A percentile compares a stretch with the other conserved stretches of the same genome.
phyloP scores from a whole-genome alignment of 2,329 filamentous ascomycete species.

The Periconia sp. region DNA sequence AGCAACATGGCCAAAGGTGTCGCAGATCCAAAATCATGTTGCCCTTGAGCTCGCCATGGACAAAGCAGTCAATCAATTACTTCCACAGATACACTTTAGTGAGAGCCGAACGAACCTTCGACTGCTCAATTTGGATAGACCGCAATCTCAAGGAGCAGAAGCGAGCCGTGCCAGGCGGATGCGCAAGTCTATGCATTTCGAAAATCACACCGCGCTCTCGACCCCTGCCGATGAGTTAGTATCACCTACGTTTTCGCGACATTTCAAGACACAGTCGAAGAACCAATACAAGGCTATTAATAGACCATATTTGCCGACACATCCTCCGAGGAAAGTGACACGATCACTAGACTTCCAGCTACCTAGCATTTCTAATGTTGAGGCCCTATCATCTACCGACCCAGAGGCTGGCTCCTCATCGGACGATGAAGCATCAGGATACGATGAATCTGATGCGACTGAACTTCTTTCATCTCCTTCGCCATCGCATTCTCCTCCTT shows the following conservation, averaged over 20 bases:
- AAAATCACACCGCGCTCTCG: conserved; percentile 22
- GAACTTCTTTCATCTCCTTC: conserved; percentile 40
- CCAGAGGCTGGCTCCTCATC: conserved; percentile 33
- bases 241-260: conserved; percentile 24
- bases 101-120: conserved; percentile 61
- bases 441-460: conserved; percentile 40
- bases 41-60: conserved; percentile 88
- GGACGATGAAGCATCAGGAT: conserved; percentile 38
- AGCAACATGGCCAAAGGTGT: conserved; percentile 90
- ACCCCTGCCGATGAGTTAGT: conserved; percentile 24
- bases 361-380: conserved; percentile 12
- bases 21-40: conserved; percentile 83
- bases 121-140: conserved; percentile 29
- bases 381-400: conserved; percentile 37
- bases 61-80: conserved; percentile 71
- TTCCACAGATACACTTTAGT: conserved; percentile 72
- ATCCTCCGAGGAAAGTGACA: conserved; percentile 9
- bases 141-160: conserved; percentile 34
- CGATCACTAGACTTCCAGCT: conserved; percentile 10
- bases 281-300: conserved; percentile 9
- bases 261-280: conserved; percentile 5
- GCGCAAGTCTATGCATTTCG: conserved; percentile 30
- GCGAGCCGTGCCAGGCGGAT: conserved; percentile 21
- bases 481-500: conserved; percentile 32
- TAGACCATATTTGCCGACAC: conserved; percentile 22